phyloP scores from a whole-genome alignment of 331 rosid genomes.

The Quercus tomentella region DNA sequence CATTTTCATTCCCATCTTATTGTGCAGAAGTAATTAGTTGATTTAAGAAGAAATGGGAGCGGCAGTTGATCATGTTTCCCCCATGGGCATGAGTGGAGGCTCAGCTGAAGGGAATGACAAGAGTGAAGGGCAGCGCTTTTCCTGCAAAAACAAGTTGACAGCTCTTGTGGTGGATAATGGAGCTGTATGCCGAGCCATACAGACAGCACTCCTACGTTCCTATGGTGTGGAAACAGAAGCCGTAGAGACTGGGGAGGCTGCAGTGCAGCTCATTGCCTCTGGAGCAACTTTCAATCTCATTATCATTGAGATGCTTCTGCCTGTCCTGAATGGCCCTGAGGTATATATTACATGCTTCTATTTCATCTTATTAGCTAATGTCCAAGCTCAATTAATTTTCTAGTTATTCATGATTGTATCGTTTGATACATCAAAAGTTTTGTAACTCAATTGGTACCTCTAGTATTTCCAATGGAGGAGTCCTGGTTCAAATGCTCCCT shows the following conservation, averaged over 20 bases:
- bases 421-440: too few species aligned
- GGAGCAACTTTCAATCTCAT: constrained; percentile 21
- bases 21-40: not conserved
- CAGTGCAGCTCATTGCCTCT: constrained; percentile 7
- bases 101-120: not conserved
- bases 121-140: not conserved
- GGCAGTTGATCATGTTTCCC: not conserved
- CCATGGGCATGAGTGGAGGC: not conserved
- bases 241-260: constrained; percentile 22
- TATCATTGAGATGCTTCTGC: constrained; percentile 16
- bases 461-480: too few species aligned
- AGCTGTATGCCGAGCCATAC: not conserved
- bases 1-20: not conserved
- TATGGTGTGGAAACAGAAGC: constrained; percentile 17
- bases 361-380: not conserved
- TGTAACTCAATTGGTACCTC: too few species aligned
- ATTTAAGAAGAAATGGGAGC: not conserved
- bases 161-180: constrained; percentile 17
- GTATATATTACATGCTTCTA: not conserved
- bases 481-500: too few species aligned
- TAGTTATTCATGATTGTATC: too few species aligned
- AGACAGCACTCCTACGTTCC: not conserved
- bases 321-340: constrained; percentile 2
- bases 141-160: constrained; percentile 17
- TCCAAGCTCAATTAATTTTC: not conserved